Evolutionary conservation across 257 asterid genomes (phyloP).

Genomic region (Prunella vulgaris): DNA sequence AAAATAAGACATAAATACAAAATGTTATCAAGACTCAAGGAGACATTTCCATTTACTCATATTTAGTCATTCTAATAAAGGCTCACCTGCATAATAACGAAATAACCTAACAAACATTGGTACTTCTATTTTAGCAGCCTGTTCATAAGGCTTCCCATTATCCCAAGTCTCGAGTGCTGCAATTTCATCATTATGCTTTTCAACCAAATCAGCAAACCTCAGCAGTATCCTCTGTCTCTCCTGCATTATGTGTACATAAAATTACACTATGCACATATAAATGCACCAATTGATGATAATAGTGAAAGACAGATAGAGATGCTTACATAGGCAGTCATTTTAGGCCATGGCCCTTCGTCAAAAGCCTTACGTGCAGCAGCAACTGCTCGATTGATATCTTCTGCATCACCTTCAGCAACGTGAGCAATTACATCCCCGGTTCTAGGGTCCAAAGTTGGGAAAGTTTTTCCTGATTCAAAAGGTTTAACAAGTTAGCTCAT

Average conservation of each 20-base stretch:
- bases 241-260: slow-evolving; percentile 36
- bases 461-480: slow-evolving; percentile 65
- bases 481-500: slow-evolving; percentile 14
- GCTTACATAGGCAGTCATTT: slow-evolving; percentile 80
- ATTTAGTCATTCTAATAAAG: background rate
- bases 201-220: slow-evolving; percentile 89
- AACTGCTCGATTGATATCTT: slow-evolving; percentile 81
- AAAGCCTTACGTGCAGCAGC: slow-evolving; percentile 92
- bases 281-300: background rate
- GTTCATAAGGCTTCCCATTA: slow-evolving; percentile 77
- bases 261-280: background rate
- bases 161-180: slow-evolving; percentile 96
- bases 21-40: too few relatives aligned
- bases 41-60: background rate
- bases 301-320: background rate
- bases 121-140: slow-evolving; percentile 61
- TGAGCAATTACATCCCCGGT: slow-evolving; percentile 83
- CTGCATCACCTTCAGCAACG: slow-evolving; percentile 90
- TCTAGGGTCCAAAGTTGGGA: slow-evolving; percentile 85
- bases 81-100: slow-evolving; percentile 87
- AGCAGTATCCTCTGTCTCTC: slow-evolving; percentile 71
- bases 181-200: slow-evolving; percentile 77
- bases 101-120: slow-evolving; percentile 75
- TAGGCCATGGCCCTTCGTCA: slow-evolving; percentile 98
- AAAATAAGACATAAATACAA: background rate